Evolutionary conservation across 768 basidiomycete species (phyloP).

Genomic region (Fomitopsis pulvina): DNA sequence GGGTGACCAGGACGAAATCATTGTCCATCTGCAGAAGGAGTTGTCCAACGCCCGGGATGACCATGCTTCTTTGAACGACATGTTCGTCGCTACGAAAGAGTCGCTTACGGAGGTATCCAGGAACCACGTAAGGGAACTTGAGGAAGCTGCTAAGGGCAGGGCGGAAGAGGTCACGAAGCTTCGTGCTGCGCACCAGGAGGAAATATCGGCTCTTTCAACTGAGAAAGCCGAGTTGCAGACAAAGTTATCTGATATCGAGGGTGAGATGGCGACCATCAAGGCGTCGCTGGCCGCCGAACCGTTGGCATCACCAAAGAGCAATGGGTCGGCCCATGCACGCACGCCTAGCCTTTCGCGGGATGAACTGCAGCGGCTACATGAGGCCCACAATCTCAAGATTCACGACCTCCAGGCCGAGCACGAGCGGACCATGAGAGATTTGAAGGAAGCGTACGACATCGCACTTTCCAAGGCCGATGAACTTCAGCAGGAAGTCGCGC

Average conservation of each 20-base stretch:
- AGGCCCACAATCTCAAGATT: slow-evolving; percentile 80
- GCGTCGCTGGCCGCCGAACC: slow-evolving; percentile 47
- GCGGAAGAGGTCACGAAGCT: slow-evolving; percentile 67
- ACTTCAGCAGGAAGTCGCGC: slow-evolving; percentile 51
- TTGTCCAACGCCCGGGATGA: slow-evolving; percentile 64
- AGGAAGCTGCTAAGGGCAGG: slow-evolving; percentile 63
- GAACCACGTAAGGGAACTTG: slow-evolving; percentile 66
- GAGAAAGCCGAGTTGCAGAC: slow-evolving; percentile 60
- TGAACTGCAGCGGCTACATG: slow-evolving; percentile 70
- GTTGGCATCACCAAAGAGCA: slow-evolving; percentile 45
- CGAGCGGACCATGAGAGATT: slow-evolving; percentile 45
- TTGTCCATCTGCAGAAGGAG: slow-evolving; percentile 50
- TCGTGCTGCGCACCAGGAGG: slow-evolving; percentile 51
- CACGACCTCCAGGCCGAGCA: slow-evolving; percentile 66
- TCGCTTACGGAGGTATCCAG: slow-evolving; percentile 65
- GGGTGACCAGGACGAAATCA: slow-evolving; percentile 46
- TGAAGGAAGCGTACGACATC: slow-evolving; percentile 53
- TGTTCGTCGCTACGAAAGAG: slow-evolving; percentile 60
- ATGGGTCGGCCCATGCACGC: slow-evolving; percentile 38
- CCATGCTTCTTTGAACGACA: slow-evolving; percentile 54
- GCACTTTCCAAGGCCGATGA: slow-evolving; percentile 43
- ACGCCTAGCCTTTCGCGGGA: slow-evolving; percentile 58
- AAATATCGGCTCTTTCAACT: slow-evolving; percentile 45
- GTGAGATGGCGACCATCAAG: slow-evolving; percentile 62
- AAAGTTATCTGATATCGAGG: slow-evolving; percentile 68